Evolutionary conservation across 1,284 basidiomycete species (phyloP).

Genomic region (Schizophyllum commune): DNA sequence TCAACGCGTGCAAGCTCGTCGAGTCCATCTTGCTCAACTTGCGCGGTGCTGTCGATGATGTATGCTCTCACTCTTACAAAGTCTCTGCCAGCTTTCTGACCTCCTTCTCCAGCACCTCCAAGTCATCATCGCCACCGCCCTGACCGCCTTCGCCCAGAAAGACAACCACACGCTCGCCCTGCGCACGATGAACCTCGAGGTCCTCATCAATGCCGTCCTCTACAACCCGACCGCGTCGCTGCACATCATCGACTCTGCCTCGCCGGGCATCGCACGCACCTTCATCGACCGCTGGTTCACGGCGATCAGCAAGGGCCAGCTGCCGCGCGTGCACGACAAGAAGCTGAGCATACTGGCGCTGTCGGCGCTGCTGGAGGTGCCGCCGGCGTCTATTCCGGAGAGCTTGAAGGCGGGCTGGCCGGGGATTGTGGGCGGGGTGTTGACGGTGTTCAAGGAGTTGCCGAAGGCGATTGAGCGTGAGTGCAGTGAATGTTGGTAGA

Average conservation of each 20-base stretch:
- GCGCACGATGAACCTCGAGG: constrained; percentile 73
- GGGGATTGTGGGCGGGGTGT: constrained; percentile 58
- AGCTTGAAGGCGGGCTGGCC: constrained; percentile 64
- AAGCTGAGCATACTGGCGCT: constrained; percentile 75
- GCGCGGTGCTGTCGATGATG: constrained; percentile 70
- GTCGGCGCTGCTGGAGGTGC: constrained; percentile 66
- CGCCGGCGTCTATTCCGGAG: constrained; percentile 48
- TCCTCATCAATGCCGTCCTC: constrained; percentile 77
- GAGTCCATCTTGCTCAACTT: constrained; percentile 80
- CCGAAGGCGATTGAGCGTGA: constrained; percentile 66
- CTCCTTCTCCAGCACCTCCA: constrained; percentile 27
- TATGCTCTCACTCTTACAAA: no score
- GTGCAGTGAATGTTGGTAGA: constrained; percentile 13
- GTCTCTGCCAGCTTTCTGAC: background rate
- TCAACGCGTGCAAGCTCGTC: constrained; percentile 81
- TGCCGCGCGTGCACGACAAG: constrained; percentile 89
- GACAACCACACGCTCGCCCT: constrained; percentile 47
- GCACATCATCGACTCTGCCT: constrained; percentile 61
- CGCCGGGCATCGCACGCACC: constrained; percentile 47
- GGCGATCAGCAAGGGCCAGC: constrained; percentile 50
- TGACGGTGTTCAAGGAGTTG: constrained; percentile 68
- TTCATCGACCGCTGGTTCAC: constrained; percentile 83
- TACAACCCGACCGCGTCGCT: constrained; percentile 79
- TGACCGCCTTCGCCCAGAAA: constrained; percentile 49
- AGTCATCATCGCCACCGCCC: constrained; percentile 54